phyloP scores from a whole-genome alignment of 1,284 basidiomycete species.

The Ceratobasidium papillatum region DNA sequence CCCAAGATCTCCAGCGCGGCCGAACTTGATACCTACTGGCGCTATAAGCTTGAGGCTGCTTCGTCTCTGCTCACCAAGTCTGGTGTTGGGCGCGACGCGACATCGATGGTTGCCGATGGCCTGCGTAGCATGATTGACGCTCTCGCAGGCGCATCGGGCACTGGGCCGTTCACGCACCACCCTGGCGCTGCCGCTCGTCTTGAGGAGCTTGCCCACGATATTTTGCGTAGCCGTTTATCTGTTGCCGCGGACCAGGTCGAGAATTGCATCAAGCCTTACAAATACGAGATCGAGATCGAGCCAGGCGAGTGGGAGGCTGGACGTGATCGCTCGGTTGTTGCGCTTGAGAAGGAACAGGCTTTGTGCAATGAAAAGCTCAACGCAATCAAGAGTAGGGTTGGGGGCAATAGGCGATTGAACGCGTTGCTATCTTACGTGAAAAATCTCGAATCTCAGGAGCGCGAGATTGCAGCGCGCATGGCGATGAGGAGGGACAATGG shows the following conservation, averaged over 20 bases:
- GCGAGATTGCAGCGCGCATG: conserved; percentile 67
- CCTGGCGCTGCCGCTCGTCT: conserved; percentile 88
- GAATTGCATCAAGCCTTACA: conserved; percentile 99
- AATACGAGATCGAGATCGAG: conserved; percentile 91
- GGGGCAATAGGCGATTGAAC: conserved; percentile 81
- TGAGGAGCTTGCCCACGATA: conserved; percentile 89
- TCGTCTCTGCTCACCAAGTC: conserved; percentile 93
- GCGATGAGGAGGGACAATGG: conserved; percentile 47
- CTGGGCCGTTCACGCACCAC: conserved; percentile 90
- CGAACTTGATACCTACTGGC: conserved; percentile 92
- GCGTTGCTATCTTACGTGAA: conserved; percentile 84
- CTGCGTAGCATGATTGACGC: conserved; percentile 88
- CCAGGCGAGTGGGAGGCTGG: conserved; percentile 93
- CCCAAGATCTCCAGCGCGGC: conserved; percentile 70
- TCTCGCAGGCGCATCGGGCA: conserved; percentile 61
- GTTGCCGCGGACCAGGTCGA: conserved; percentile 98
- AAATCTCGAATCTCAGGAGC: conserved; percentile 82
- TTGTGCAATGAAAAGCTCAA: conserved; percentile 89
- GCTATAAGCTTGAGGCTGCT: conserved; percentile 94
- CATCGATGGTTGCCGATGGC: conserved; percentile 94
- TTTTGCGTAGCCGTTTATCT: conserved; percentile 90
- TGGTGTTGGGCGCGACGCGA: conserved; percentile 94
- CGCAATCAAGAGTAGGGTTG: conserved; percentile 87
- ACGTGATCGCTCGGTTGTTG: conserved; percentile 72
- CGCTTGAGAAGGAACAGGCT: conserved; percentile 84